A percentile compares a stretch with the other conserved stretches of the same genome.
Evolutionary conservation across 257 asterid species (phyloP).

Genomic region (Solanum verrucosum): DNA sequence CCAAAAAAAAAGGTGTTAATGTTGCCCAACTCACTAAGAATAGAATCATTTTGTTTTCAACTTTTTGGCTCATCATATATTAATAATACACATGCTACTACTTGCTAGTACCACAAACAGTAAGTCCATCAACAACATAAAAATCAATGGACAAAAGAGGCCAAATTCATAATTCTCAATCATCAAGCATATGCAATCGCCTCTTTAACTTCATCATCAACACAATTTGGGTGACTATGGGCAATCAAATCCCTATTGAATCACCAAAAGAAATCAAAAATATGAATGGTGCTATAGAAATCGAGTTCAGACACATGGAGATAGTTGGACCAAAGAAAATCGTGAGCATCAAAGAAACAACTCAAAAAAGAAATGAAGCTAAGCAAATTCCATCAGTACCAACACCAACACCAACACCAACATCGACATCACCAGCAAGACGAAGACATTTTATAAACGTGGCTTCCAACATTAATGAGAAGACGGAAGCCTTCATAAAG

Average conservation of each 20-base stretch:
- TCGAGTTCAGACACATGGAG: constrained; percentile 39
- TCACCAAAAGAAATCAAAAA: not conserved
- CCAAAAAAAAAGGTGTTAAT: not conserved
- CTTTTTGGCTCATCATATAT: not conserved
- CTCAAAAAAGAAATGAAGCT: not conserved
- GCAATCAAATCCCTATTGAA: not conserved
- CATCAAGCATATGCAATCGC: constrained; percentile 25
- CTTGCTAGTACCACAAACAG: not conserved
- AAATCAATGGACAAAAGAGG: constrained; percentile 9
- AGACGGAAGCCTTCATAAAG: constrained; percentile 43
- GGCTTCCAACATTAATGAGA: constrained; percentile 36
- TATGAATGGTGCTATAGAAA: constrained; percentile 17
- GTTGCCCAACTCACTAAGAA: not conserved
- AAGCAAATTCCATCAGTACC: constrained; percentile 3
- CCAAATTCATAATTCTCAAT: not conserved
- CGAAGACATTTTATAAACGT: constrained; percentile 19
- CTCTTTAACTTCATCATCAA: constrained; percentile 28
- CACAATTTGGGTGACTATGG: not conserved
- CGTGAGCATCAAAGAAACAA: not conserved
- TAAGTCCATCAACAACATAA: not conserved
- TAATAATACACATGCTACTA: not conserved
- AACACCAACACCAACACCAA: constrained; percentile 2
- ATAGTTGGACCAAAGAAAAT: not conserved
- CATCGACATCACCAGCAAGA: not conserved
- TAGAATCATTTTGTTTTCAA: not conserved